phyloP scores from a whole-genome alignment of 2,329 filamentous ascomycete genomes.

The Neonectria sp. region DNA sequence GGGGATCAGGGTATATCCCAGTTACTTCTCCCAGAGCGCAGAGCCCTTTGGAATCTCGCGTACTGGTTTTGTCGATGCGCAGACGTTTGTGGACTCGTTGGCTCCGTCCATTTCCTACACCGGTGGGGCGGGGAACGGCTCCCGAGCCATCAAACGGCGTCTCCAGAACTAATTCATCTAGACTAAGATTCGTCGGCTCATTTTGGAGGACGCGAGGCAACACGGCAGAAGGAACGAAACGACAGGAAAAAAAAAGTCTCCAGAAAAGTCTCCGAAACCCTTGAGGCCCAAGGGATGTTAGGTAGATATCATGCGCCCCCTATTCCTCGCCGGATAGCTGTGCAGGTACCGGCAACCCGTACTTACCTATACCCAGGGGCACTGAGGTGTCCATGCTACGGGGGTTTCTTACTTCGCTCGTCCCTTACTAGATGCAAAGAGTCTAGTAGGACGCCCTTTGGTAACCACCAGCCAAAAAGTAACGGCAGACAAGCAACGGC shows the following conservation, averaged over 20 bases:
- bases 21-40: not conserved
- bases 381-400: not conserved
- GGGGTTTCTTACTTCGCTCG: not conserved
- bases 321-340: not conserved
- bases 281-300: not conserved
- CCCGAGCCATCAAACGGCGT: constrained; percentile 14
- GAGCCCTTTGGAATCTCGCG: constrained; percentile 2
- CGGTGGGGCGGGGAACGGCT: constrained; percentile 11
- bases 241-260: constrained; percentile 9
- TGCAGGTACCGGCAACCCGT: not conserved
- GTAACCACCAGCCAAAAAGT: not conserved
- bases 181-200: not conserved
- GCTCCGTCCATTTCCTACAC: not conserved
- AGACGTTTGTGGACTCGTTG: not conserved
- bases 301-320: constrained; percentile 2
- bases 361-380: not conserved
- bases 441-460: not conserved
- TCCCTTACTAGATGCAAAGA: constrained; percentile 1
- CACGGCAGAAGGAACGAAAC: not conserved
- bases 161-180: constrained; percentile 2
- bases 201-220: not conserved
- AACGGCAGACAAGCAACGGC: constrained; percentile 6
- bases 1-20: not conserved
- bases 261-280: not conserved
- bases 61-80: not conserved